phyloP scores from a whole-genome alignment of 768 basidiomycete genomes.

The Russula abietina region DNA sequence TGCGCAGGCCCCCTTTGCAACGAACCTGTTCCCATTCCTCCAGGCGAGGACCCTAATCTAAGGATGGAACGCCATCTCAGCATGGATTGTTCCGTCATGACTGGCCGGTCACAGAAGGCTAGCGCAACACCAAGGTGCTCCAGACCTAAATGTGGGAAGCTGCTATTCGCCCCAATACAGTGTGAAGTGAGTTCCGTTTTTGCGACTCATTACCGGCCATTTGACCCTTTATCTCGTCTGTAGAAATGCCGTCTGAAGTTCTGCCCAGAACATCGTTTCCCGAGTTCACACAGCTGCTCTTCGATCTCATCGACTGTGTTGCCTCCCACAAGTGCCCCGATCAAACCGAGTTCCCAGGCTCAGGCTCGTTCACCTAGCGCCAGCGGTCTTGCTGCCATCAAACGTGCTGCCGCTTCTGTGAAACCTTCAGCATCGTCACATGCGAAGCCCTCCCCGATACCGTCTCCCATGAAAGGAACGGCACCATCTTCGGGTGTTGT shows the following conservation, averaged over 20 bases:
- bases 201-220: neutral
- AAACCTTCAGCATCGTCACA: neutral
- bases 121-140: slow-evolving; percentile 55
- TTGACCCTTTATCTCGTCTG: neutral
- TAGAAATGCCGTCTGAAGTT: slow-evolving; percentile 69
- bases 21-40: slow-evolving; percentile 66
- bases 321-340: slow-evolving; percentile 14
- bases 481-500: slow-evolving; percentile 25
- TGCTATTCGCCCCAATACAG: slow-evolving; percentile 64
- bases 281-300: slow-evolving; percentile 59
- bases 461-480: slow-evolving; percentile 23
- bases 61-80: slow-evolving; percentile 74
- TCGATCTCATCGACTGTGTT: slow-evolving; percentile 24
- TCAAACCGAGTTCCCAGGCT: slow-evolving; percentile 23
- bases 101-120: slow-evolving; percentile 47
- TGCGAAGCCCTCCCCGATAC: slow-evolving; percentile 33
- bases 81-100: slow-evolving; percentile 61
- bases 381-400: slow-evolving; percentile 32
- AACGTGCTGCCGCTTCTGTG: slow-evolving; percentile 10
- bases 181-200: slow-evolving; percentile 54
- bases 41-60: slow-evolving; percentile 72
- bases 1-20: slow-evolving; percentile 68
- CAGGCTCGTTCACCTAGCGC: slow-evolving; percentile 26
- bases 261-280: slow-evolving; percentile 76
- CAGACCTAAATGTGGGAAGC: slow-evolving; percentile 59